A percentile compares a stretch with the other conserved stretches of the same genome.
phyloP scores from a whole-genome alignment of 306 rosid species.

The Alnus glutinosa region DNA sequence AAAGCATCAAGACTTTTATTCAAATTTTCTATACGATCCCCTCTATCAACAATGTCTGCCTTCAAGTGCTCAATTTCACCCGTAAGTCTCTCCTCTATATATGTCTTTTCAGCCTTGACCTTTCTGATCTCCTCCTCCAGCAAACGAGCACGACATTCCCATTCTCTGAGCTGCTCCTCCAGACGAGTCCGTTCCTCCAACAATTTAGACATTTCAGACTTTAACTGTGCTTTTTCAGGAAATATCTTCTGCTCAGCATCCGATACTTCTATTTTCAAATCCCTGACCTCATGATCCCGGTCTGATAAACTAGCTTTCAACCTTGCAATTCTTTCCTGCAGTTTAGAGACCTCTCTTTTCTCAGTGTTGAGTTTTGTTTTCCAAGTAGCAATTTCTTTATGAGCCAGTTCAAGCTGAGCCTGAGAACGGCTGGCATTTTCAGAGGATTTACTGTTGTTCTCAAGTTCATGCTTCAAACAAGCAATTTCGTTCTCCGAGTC shows the following conservation, averaged over 20 bases:
- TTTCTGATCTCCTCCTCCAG: slow-evolving; percentile 86
- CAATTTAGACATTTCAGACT: slow-evolving; percentile 68
- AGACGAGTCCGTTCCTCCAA: slow-evolving; percentile 44
- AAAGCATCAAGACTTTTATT: slow-evolving; percentile 39
- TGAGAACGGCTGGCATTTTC: slow-evolving; percentile 55
- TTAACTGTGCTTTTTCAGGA: slow-evolving; percentile 85
- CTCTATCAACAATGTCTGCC: slow-evolving; percentile 46
- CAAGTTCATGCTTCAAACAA: slow-evolving; percentile 51
- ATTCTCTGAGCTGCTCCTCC: slow-evolving; percentile 57
- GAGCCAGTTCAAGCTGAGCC: slow-evolving; percentile 63
- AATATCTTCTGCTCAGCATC: slow-evolving; percentile 96
- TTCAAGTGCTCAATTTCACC: slow-evolving; percentile 49
- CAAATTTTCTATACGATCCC: slow-evolving; percentile 41
- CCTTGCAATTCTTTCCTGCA: slow-evolving; percentile 71
- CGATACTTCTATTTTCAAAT: slow-evolving; percentile 79
- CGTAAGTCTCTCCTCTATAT: slow-evolving; percentile 51
- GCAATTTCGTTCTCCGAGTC: slow-evolving; percentile 59
- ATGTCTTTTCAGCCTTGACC: slow-evolving; percentile 54
- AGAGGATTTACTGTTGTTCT: slow-evolving; percentile 50
- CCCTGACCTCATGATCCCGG: slow-evolving; percentile 80
- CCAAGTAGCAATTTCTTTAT: slow-evolving; percentile 61
- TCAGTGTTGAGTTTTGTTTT: slow-evolving; percentile 68
- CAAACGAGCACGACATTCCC: slow-evolving; percentile 68
- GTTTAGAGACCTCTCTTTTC: slow-evolving; percentile 73
- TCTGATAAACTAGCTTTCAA: slow-evolving; percentile 69